Evolutionary conservation across 371 early-diverging fungal species (phyloP).

Genomic region (Mucor indicus): DNA sequence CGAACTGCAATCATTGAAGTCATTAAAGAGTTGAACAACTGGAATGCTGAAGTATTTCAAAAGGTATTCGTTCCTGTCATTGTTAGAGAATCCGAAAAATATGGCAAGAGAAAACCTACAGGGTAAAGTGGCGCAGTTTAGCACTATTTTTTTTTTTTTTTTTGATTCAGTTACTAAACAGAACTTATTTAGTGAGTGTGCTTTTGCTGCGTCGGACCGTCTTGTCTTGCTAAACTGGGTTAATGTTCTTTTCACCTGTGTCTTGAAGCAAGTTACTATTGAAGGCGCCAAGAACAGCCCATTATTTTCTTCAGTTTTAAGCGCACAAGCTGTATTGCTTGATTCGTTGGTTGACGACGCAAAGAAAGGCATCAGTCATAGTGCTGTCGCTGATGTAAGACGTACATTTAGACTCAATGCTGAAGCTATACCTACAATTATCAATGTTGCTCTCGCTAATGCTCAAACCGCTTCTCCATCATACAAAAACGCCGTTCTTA

Average conservation of each 20-base stretch:
- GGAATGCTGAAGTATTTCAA: slow-evolving; percentile 59
- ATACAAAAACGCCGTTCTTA: slow-evolving; percentile 54
- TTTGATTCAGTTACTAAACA: neutral
- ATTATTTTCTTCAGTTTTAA: slow-evolving; percentile 33
- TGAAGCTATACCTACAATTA: slow-evolving; percentile 41
- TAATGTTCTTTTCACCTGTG: slow-evolving; percentile 42
- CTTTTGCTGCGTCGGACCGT: slow-evolving; percentile 54
- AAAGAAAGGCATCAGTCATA: slow-evolving; percentile 45
- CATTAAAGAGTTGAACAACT: slow-evolving; percentile 56
- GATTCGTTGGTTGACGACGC: slow-evolving; percentile 46
- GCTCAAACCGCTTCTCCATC: slow-evolving; percentile 44
- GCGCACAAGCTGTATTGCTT: slow-evolving; percentile 54
- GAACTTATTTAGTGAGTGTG: slow-evolving; percentile 47
- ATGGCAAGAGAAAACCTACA: slow-evolving; percentile 47
- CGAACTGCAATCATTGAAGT: slow-evolving; percentile 58
- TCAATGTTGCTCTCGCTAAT: slow-evolving; percentile 43
- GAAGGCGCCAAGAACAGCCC: slow-evolving; percentile 22
- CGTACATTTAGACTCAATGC: slow-evolving; percentile 57
- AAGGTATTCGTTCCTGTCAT: slow-evolving; percentile 52
- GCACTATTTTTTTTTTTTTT: neutral
- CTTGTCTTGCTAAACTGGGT: slow-evolving; percentile 63
- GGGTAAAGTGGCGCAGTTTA: slow-evolving; percentile 39
- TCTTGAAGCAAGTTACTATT: slow-evolving; percentile 20
- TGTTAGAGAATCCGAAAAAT: slow-evolving; percentile 52
- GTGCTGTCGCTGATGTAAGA: slow-evolving; percentile 56